These are phyloP conservation scores for Colletotrichum tropicale DNA, from an alignment of 2,329 filamentous ascomycete species.

Conservation along the genomic window DNA sequence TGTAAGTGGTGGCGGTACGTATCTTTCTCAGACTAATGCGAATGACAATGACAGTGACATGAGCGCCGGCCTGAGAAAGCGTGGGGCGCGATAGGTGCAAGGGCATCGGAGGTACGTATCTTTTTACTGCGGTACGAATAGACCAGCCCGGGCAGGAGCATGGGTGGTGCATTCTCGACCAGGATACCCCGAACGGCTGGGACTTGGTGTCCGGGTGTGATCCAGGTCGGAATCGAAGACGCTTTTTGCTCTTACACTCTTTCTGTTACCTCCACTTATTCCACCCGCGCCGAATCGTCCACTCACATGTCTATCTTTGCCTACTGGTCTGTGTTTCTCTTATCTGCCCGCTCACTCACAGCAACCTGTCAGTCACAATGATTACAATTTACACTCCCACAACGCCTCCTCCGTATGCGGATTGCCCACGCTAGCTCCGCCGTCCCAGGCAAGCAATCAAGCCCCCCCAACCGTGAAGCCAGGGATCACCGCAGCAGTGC, in stretches of 20 bases:
- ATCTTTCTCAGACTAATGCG: conserved; percentile 16
- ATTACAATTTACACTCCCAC: conserved; percentile 14
- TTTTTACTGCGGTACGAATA: no score
- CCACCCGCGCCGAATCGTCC: conserved; percentile 2
- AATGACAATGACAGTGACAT: conserved; percentile 21
- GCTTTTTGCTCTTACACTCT: neutral
- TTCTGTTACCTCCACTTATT: conserved; percentile 2
- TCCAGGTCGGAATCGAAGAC: neutral
- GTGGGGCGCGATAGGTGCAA: conserved; percentile 13
- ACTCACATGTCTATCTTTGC: conserved; percentile 20
- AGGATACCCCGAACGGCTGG: conserved; percentile 12
- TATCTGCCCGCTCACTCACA: conserved; percentile 17
- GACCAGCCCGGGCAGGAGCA: no score
- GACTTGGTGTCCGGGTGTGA: neutral
- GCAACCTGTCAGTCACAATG: conserved; percentile 9
- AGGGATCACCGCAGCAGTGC: conserved; percentile 18
- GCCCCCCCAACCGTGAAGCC: neutral
- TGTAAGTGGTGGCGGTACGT: neutral
- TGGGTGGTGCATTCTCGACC: neutral
- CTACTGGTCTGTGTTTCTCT: conserved; percentile 16
- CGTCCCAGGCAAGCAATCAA: neutral
- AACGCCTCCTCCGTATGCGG: conserved; percentile 20
- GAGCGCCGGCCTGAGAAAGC: neutral
- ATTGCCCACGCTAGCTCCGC: conserved; percentile 17
- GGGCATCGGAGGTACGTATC: conserved; percentile 5